Evolutionary conservation across 176 grass and related monocot species (phyloP).

Genomic region (Triticum timopheevii): DNA sequence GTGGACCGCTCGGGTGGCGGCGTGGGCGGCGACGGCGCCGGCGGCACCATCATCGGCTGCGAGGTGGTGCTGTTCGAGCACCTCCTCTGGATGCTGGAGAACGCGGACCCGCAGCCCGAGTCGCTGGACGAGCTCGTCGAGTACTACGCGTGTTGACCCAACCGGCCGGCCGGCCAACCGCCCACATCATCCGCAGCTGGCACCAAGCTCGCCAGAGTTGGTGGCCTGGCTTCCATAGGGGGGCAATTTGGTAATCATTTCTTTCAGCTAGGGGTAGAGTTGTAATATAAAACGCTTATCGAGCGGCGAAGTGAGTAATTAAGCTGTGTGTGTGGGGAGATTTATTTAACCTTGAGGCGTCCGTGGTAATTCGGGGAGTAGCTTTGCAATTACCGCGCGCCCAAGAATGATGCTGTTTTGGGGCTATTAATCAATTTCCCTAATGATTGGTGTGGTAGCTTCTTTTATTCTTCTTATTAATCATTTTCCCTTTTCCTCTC

Average conservation of each 20-base stretch:
- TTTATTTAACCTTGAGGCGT: constrained; percentile 40
- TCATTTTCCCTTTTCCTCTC: background rate
- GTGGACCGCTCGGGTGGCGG: constrained; percentile 51
- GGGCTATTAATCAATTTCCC: constrained; percentile 33
- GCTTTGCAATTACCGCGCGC: constrained; percentile 21
- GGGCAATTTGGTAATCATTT: constrained; percentile 35
- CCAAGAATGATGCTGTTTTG: constrained; percentile 36
- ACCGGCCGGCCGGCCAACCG: background rate
- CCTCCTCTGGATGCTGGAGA: constrained; percentile 97
- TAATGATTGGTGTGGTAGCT: constrained; percentile 29
- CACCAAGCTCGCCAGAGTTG: background rate
- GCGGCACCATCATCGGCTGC: constrained; percentile 61
- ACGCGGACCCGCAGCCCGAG: constrained; percentile 85
- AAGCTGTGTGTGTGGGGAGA: background rate
- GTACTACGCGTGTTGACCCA: constrained; percentile 74
- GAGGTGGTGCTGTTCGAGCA: constrained; percentile 98
- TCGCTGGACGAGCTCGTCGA: constrained; percentile 90
- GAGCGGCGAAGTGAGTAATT: constrained; percentile 19
- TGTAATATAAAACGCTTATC: constrained; percentile 29
- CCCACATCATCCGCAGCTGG: background rate
- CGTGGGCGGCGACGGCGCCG: background rate
- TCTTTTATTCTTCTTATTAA: background rate
- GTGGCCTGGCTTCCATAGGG: constrained; percentile 1
- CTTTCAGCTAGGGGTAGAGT: constrained; percentile 38
- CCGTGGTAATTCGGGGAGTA: constrained; percentile 33